These are phyloP conservation scores for Phoma sp. DNA, from an alignment of 2,329 filamentous ascomycete species.

Conservation along the genomic window DNA sequence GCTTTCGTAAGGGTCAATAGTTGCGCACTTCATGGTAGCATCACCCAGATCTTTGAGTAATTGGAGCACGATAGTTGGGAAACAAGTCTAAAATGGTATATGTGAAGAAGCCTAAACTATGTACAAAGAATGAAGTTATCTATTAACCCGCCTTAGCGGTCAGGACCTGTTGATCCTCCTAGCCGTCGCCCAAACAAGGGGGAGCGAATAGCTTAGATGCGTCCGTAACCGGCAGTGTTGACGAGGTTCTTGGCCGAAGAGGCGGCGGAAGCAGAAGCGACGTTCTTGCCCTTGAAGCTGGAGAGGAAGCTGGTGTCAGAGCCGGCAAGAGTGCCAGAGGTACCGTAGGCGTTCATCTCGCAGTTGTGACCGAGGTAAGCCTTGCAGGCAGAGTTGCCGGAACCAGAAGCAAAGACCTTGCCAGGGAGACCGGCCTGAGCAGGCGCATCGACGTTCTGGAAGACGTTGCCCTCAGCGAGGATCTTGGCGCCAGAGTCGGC, in stretches of 20 bases:
- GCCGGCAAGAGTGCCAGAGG: conserved; percentile 34
- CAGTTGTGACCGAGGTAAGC: conserved; percentile 58
- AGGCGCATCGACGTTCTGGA: conserved; percentile 58
- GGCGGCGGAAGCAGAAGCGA: conserved; percentile 53
- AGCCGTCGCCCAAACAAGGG: not conserved
- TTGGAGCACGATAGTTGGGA: not conserved
- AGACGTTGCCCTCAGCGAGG: conserved; percentile 64
- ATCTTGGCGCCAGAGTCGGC: conserved; percentile 49
- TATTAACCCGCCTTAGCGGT: conserved; percentile 3
- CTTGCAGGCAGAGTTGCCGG: conserved; percentile 52
- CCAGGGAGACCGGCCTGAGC: conserved; percentile 52
- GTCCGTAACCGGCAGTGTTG: conserved; percentile 34
- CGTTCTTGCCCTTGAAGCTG: conserved; percentile 61
- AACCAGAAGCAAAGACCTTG: conserved; percentile 47
- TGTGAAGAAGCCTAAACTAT: conserved; percentile 12
- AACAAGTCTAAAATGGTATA: conserved; percentile 2
- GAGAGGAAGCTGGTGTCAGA: conserved; percentile 57
- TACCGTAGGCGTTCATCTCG: conserved; percentile 54
- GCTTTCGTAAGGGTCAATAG: no score
- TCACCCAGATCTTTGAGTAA: not conserved
- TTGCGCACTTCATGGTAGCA: no score
- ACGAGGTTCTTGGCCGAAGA: conserved; percentile 24
- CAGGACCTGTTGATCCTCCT: not conserved
- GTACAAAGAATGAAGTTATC: conserved; percentile 11
- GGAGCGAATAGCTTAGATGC: conserved; percentile 21